Base-by-base conservation (phyloP, 306 rosid genomes). In the Trifolium dubium region DNA sequence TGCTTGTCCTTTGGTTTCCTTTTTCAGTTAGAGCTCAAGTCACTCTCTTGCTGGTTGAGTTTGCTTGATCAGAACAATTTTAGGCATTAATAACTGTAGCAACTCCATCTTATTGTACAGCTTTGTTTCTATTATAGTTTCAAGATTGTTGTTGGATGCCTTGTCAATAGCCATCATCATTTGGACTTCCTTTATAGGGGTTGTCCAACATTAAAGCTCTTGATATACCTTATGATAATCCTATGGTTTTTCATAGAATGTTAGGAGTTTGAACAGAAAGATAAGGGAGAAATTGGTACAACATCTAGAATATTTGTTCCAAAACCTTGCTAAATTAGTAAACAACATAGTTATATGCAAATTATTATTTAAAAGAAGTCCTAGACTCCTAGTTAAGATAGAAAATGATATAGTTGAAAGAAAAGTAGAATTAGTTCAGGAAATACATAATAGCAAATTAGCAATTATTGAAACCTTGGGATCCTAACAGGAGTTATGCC, bases 121-220 rank as follows among this genome's bases (percentile, higher is more conserved):
- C 28, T 56, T 56, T 35, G 76, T 11, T 71, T 71, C 66, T 71
- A 13, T 32, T 40, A 62, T 39, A 54, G 41, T 31, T 71, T 43
- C 3, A 32, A 39, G 32, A 44, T 46, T 29, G 13, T 18, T 53
- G 31, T 53, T 29, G 66, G 46, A 59, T 30, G 40, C 41, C 65
- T 30, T 60, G 40, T 31, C 65, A 30, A 6, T 30, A 60, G 41
- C 19, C 18, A 31, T 60, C 19, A 13, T 31, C 23, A n/a, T 13
- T 59, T 44, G 19, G 17, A 60, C 23, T 60, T 60, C 2, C 41
- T 31, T 30, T 60, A 5, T 60, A 31, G 19, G 18, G n/a, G 39
- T 4, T 2, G 15, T 58, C 39, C 64, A 30, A 29, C 17, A 2
- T 29, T 58, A 12, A 1, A 2, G 56, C 56, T 50, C 28, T 15